Evolutionary conservation across 805 yeast genomes (phyloP).

Genomic region (Scheffersomyces amazonensis): DNA sequence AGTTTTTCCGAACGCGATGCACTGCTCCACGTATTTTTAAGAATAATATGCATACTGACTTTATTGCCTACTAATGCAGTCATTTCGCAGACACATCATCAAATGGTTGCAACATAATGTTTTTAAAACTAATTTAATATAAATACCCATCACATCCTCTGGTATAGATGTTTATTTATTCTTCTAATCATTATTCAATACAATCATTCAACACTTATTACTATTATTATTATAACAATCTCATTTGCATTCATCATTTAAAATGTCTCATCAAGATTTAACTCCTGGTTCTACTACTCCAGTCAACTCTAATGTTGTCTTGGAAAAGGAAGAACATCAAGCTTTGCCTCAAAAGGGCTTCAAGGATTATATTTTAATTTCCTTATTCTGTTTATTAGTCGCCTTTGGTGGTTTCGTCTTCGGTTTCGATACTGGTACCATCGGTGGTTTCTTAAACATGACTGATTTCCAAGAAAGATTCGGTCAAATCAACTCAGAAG

Average conservation of each 20-base stretch:
- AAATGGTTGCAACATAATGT: too few species aligned
- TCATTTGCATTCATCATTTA: neutral
- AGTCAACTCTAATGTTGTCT: slow-evolving; percentile 13
- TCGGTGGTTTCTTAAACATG: slow-evolving; percentile 70
- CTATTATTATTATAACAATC: neutral
- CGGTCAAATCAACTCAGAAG: slow-evolving; percentile 43
- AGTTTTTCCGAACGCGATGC: too few species aligned
- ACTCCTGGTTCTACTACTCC: slow-evolving; percentile 33
- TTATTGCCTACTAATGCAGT: too few species aligned
- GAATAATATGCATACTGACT: too few species aligned
- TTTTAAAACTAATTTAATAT: too few species aligned
- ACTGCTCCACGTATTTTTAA: too few species aligned
- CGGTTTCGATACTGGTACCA: slow-evolving; percentile 80
- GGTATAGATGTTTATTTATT: neutral
- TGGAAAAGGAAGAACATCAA: slow-evolving; percentile 19
- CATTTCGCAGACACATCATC: too few species aligned
- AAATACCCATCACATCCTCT: too few species aligned
- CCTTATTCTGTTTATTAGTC: slow-evolving; percentile 49
- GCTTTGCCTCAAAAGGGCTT: slow-evolving; percentile 23
- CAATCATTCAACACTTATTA: neutral
- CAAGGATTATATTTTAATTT: slow-evolving; percentile 31
- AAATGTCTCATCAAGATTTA: slow-evolving; percentile 18
- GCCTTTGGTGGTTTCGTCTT: slow-evolving; percentile 78
- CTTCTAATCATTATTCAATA: neutral
- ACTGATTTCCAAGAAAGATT: slow-evolving; percentile 52